These are phyloP conservation scores for Morella rubra DNA, from an alignment of 306 rosid genomes.

Conservation along the genomic window DNA sequence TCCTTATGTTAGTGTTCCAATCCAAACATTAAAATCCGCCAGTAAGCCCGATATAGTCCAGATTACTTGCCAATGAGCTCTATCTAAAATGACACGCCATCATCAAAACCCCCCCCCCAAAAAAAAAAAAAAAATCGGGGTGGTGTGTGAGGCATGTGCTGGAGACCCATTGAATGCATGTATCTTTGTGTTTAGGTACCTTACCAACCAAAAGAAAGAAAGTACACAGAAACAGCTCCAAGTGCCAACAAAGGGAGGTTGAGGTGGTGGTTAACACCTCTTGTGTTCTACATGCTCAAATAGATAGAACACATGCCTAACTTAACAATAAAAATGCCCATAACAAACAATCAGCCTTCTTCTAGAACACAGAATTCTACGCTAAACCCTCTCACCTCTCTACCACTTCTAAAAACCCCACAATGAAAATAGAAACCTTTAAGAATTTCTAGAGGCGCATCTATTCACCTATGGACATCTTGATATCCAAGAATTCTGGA, in stretches of 20 bases:
- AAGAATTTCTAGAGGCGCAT: background rate
- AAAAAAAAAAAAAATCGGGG: too few species aligned
- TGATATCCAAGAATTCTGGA: background rate
- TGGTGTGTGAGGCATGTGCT: too few species aligned
- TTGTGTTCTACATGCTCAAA: background rate
- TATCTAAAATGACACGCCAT: too few species aligned
- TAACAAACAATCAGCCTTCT: background rate
- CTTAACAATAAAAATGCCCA: background rate
- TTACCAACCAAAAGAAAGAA: too few species aligned
- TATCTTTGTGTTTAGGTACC: too few species aligned
- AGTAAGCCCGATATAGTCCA: background rate
- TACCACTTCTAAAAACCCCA: background rate
- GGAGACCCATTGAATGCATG: too few species aligned
- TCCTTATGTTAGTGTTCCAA: background rate
- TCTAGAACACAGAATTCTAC: background rate
- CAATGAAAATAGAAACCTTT: background rate
- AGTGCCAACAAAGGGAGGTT: background rate
- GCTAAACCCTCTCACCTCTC: background rate
- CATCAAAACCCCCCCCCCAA: too few species aligned
- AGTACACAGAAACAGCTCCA: background rate
- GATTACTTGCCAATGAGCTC: background rate
- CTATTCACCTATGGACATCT: conserved; percentile 4
- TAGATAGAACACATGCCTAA: background rate
- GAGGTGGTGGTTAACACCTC: background rate
- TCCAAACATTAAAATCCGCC: background rate